phyloP scores from a whole-genome alignment of 192 early-diverging fungal species.

The Linderina pennispora region DNA sequence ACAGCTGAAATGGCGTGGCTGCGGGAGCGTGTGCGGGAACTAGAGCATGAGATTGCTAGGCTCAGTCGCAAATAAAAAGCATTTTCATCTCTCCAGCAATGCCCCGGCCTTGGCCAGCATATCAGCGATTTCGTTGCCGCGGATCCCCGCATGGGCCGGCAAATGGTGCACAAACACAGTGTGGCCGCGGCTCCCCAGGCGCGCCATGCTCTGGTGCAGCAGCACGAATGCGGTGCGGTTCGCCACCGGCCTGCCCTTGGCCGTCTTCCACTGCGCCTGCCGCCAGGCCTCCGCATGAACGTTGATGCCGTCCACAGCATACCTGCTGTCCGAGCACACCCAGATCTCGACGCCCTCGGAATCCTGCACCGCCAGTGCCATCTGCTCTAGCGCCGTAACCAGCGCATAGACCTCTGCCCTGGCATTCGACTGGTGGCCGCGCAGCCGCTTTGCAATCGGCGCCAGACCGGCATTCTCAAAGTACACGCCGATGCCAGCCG shows the following conservation, averaged over 20 bases:
- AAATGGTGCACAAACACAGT: constrained; percentile 38
- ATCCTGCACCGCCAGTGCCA: neutral
- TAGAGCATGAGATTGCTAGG: constrained; percentile 17
- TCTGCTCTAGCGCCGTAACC: constrained; percentile 9
- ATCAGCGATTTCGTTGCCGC: constrained; percentile 39
- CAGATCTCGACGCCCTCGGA: constrained; percentile 16
- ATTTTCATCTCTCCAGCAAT: constrained; percentile 2
- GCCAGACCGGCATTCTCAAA: constrained; percentile 12
- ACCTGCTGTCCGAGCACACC: constrained; percentile 41
- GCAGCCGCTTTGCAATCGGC: constrained; percentile 20
- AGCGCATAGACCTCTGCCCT: constrained; percentile 34
- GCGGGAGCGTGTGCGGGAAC: constrained; percentile 15
- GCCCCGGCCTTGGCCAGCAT: constrained; percentile 43
- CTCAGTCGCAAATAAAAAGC: neutral
- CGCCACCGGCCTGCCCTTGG: constrained; percentile 34
- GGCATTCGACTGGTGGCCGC: constrained; percentile 26
- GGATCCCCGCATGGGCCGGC: constrained; percentile 30
- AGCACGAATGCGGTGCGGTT: constrained; percentile 29
- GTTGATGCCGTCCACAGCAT: constrained; percentile 40
- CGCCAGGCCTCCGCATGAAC: constrained; percentile 33
- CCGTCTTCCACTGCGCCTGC: constrained; percentile 18
- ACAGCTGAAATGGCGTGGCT: constrained; percentile 26
- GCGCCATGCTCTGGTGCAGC: constrained; percentile 7
- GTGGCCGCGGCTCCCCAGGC: constrained; percentile 9
- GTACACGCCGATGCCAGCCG: constrained; percentile 35